These are phyloP conservation scores for Kockiozyma suomiensis DNA, from an alignment of 805 yeast species.

Conservation along the genomic window DNA sequence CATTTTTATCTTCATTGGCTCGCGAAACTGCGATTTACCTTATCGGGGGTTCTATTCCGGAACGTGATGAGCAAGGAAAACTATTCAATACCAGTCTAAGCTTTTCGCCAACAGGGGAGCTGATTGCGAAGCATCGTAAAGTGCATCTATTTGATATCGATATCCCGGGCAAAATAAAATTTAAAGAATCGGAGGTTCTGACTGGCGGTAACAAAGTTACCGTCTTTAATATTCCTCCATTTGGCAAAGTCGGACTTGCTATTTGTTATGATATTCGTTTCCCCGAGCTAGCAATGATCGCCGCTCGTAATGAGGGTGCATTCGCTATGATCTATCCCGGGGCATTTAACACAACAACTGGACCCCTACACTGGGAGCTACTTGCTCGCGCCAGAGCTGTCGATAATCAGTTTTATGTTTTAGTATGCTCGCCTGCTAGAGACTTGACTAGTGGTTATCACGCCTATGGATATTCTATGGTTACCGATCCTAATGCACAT, in stretches of 20 bases:
- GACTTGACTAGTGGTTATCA: slow-evolving; percentile 86
- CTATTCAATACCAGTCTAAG: slow-evolving; percentile 74
- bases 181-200: slow-evolving; percentile 76
- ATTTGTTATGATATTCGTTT: slow-evolving; percentile 87
- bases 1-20: slow-evolving; percentile 68
- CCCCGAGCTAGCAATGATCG: slow-evolving; percentile 77
- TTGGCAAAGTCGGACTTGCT: slow-evolving; percentile 74
- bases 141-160: slow-evolving; percentile 91
- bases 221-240: slow-evolving; percentile 63
- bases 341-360: slow-evolving; percentile 91
- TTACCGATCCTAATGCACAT: slow-evolving; percentile 92
- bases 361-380: slow-evolving; percentile 85
- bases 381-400: slow-evolving; percentile 84
- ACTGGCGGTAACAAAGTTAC: slow-evolving; percentile 84
- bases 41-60: slow-evolving; percentile 94
- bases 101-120: slow-evolving; percentile 68
- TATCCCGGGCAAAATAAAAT: slow-evolving; percentile 86
- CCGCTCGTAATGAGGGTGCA: slow-evolving; percentile 68
- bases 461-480: slow-evolving; percentile 81
- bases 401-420: slow-evolving; percentile 82
- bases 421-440: slow-evolving; percentile 92
- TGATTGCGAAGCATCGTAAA: slow-evolving; percentile 87
- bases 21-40: slow-evolving; percentile 60
- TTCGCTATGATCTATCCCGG: slow-evolving; percentile 80
- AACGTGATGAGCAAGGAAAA: slow-evolving; percentile 58